Evolutionary conservation across 78 protist genomes (phyloP).

Genomic region (Guillardia theta): DNA sequence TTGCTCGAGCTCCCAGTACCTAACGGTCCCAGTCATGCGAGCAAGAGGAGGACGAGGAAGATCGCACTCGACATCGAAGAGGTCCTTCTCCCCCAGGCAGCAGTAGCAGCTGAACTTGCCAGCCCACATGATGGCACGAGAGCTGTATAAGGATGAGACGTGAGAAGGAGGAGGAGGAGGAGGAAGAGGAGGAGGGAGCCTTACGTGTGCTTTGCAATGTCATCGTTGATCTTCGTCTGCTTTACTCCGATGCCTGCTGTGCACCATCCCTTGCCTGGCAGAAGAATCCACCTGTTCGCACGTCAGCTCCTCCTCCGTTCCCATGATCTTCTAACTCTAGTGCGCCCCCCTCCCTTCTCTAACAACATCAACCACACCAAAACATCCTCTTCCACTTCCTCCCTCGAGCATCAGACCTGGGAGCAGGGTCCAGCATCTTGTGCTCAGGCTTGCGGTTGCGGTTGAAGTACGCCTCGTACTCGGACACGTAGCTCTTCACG

Average conservation of each 20-base stretch:
- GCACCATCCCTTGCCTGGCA: background rate
- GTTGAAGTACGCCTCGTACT: background rate
- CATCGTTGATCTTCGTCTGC: background rate
- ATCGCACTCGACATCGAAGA: slow-evolving; percentile 39
- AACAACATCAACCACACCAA: too few species aligned
- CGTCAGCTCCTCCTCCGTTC: too few species aligned
- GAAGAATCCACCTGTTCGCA: background rate
- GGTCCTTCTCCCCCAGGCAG: slow-evolving; percentile 20
- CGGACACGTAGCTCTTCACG: background rate
- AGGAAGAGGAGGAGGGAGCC: too few species aligned
- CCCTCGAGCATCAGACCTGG: too few species aligned
- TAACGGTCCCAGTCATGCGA: background rate
- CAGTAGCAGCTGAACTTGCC: background rate
- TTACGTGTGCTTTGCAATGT: slow-evolving; percentile 2
- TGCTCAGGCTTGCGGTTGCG: slow-evolving; percentile 8
- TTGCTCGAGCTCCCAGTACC: slow-evolving; percentile 30
- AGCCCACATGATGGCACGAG: slow-evolving; percentile 1
- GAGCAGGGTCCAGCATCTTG: slow-evolving; percentile 23
- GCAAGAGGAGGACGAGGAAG: background rate
- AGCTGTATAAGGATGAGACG: too few species aligned
- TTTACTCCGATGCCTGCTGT: background rate
- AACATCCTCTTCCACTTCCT: too few species aligned
- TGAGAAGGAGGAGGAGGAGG: too few species aligned
- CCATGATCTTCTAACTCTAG: too few species aligned
- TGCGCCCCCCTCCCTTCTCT: too few species aligned